These are phyloP conservation scores for Kurtzmaniella quercitrusa DNA, from an alignment of 1,139 yeast species.

Conservation along the genomic window DNA sequence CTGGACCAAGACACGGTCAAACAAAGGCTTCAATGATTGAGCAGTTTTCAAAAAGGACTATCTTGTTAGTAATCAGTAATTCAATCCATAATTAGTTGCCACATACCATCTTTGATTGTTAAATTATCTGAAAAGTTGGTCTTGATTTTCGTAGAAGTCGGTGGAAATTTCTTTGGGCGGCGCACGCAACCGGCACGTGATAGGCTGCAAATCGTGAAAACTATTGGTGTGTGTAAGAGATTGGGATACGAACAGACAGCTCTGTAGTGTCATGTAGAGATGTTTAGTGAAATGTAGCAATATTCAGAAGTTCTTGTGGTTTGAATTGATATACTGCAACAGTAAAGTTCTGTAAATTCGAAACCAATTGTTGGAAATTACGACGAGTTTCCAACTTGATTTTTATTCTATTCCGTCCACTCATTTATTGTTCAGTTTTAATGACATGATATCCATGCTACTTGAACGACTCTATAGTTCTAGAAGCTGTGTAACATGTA, in stretches of 20 bases:
- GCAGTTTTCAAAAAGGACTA: conserved; percentile 74
- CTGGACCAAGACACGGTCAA: conserved; percentile 94
- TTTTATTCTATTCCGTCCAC: background rate
- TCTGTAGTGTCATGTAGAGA: no score
- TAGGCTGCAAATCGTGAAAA: background rate
- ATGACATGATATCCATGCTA: no score
- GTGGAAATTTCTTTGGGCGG: conserved; percentile 11
- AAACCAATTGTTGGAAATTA: no score
- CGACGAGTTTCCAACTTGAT: no score
- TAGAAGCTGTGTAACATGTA: no score
- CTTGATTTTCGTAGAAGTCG: conserved; percentile 6
- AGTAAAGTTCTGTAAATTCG: background rate
- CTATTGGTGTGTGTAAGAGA: no score
- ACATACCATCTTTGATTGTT: conserved; percentile 15
- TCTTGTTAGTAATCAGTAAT: conserved; percentile 14
- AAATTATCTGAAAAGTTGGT: background rate
- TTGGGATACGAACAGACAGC: no score
- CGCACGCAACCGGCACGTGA: conserved; percentile 6
- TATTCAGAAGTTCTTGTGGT: no score
- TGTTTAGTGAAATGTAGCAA: no score
- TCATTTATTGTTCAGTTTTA: no score
- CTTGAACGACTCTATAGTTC: no score
- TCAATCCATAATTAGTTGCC: background rate
- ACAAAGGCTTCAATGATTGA: conserved; percentile 82
- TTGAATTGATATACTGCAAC: no score